Evolutionary conservation across 176 grass and related monocot species (phyloP).

Genomic region (Chrysopogon serrulatus): DNA sequence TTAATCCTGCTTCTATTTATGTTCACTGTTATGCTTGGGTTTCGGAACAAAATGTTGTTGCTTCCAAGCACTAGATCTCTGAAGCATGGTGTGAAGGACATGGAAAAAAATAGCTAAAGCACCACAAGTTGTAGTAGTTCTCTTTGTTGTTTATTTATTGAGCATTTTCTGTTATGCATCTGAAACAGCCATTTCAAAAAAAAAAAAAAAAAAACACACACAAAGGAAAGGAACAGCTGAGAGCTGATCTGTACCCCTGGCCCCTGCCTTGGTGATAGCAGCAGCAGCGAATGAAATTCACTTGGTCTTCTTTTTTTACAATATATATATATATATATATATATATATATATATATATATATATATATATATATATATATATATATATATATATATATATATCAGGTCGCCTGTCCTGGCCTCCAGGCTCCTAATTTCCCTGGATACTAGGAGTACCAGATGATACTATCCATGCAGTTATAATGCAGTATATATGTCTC

Average conservation of each 20-base stretch:
- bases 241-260: background rate
- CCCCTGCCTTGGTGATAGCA: background rate
- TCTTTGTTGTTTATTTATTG: background rate
- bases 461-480: background rate
- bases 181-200: no score
- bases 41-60: background rate
- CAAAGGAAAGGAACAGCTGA: background rate
- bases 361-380: no score
- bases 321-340: no score
- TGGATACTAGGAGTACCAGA: no score
- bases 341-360: no score
- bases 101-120: background rate
- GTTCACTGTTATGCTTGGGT: background rate
- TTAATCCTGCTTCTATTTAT: background rate
- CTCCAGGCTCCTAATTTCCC: no score
- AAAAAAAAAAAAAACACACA: no score
- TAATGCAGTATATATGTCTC: background rate
- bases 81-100: background rate
- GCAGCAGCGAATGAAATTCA: background rate
- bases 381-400: no score
- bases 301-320: background rate
- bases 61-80: background rate
- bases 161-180: no score
- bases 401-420: no score
- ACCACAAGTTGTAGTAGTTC: background rate